A percentile compares a stretch with the other conserved stretches of the same genome.
These are phyloP conservation scores for Colletotrichum trifolii DNA, from an alignment of 2,329 filamentous ascomycete species.

Conservation along the genomic window DNA sequence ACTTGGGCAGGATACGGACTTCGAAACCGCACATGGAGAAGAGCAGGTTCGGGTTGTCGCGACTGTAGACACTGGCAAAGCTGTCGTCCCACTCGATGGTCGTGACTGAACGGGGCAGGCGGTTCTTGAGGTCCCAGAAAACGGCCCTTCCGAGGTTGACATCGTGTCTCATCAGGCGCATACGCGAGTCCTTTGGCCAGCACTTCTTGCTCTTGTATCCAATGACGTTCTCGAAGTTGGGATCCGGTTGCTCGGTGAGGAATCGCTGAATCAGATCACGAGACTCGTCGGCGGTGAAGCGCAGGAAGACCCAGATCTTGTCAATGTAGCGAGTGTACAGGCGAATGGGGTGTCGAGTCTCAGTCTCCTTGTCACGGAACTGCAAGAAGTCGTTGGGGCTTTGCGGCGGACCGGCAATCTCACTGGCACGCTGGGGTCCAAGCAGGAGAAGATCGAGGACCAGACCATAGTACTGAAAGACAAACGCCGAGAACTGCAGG, in stretches of 20 bases:
- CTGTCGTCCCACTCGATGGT: slow-evolving; percentile 99
- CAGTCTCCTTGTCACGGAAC: slow-evolving; percentile 92
- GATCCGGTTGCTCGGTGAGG: slow-evolving; percentile 96
- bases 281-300: slow-evolving; percentile 94
- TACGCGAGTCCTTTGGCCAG: slow-evolving; percentile 96
- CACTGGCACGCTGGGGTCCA: slow-evolving; percentile 94
- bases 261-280: slow-evolving; percentile 97
- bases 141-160: slow-evolving; percentile 97
- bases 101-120: slow-evolving; percentile 91
- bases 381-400: slow-evolving; percentile 98
- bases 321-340: slow-evolving; percentile 99
- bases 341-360: slow-evolving; percentile 93
- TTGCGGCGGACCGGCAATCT: slow-evolving; percentile 94
- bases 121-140: slow-evolving; percentile 99
- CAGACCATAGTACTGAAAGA: slow-evolving; percentile 98
- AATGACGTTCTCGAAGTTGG: slow-evolving; percentile 99
- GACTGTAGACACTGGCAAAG: slow-evolving; percentile 96
- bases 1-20: slow-evolving; percentile 95
- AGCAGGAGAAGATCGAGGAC: slow-evolving; percentile 93
- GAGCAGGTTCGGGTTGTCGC: slow-evolving; percentile 95
- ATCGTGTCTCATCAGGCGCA: slow-evolving; percentile 98
- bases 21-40: slow-evolving; percentile 99
- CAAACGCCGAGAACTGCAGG: slow-evolving; percentile 96
- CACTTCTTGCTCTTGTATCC: slow-evolving; percentile 99
- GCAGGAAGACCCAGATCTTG: slow-evolving; percentile 97